Evolutionary conservation across 371 early-diverging fungal species (phyloP), one percentile per base, ranked within the genome.

Genomic region (Mucor racemosus): DNA sequence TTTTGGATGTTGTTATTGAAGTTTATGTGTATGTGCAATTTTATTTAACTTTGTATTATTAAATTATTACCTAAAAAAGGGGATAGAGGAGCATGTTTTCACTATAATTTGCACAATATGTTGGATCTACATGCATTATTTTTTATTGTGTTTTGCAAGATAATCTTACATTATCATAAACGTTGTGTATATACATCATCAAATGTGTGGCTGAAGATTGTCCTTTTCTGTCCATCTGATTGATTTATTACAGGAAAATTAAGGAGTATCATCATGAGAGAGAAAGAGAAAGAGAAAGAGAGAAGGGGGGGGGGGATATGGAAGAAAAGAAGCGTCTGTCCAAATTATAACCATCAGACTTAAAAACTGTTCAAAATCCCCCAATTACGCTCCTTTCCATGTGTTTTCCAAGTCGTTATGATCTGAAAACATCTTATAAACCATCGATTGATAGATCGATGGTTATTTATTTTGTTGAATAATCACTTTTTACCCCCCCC

Each of bases 181-280:
- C 17, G 10, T 13, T 39, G 38, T 58, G n/a, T 17, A 38, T 41
- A 26, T 31, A 15, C 17, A n/a, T 38, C 36, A 19, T 39, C 14
- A 26, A 13, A 31, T 50, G 56, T 56, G 56, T 56, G 56, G 56
- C 56, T 56, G 36, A 56, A 56, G n/a, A 44, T 60, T 60, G 33
- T 60, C 60, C 60, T 60, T 60, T 60, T 60, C 41, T 31, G 60
- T 41, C 46, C 60, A 60, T 60, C 60, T 60, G 60, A n/a, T 44
- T 31, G 31, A 26, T 41, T 31, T 14, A 35, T 44, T 33, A 34
- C 15, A 21, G n/a, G 39, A 59, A 42, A 50, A 7, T 13, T 7
- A 46, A 26, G 50, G 21, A 17, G 46, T 6, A 9, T 6, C 36
- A 11, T 55, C 4, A n/a, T n/a, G n/a, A n/a, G n/a, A n/a, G n/a